Base-by-base conservation (phyloP, 768 basidiomycete species). In the Russula vinacea region DNA sequence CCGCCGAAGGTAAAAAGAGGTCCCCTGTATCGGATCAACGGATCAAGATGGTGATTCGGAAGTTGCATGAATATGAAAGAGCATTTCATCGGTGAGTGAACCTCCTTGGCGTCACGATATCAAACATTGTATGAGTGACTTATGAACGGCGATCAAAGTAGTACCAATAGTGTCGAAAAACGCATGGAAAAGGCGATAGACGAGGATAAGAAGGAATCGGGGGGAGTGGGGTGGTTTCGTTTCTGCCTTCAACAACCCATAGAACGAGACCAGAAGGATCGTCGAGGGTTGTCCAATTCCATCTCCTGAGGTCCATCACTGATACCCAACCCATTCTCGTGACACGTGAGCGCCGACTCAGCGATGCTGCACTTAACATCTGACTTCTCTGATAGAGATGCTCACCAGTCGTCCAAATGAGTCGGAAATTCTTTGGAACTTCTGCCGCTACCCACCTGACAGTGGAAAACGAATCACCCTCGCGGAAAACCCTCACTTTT, bases 371-470 rank as follows among this genome's bases (percentile, higher is more conserved):
- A 35, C 51, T 13, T 13, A 1, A 3, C 5, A 33, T n/a, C 19
- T 35, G 32, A 52, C 33, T 35, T 19, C 10, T n/a, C 3, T 52
- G 19, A 32, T 32, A 52, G 51, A 52, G 19, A 6, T 33, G 17
- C 32, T 51, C 16, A 51, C 29, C 2, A 8, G 32, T 29, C 6
- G 0, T 52, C 5, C 51, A 19, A 50, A 50, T 24, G 13, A 22
- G 1, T 14, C 26, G 16, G 56, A 63, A 52, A 42, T 63, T n/a
- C 37, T 63, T n/a, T 58, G 62, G 62, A 63, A 58, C 29, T 58
- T 63, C 49, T 45, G 39, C 6, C 62, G 62, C 19, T 51, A 47
- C n/a, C n/a, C n/a, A n/a, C n/a, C n/a, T 42, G 14, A 33, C n/a
- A 17, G 4, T 24, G 22, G n/a, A 11, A 45, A 33, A n/a, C 62